A percentile compares a stretch with the other conserved stretches of the same genome.
phyloP scores from a whole-genome alignment of 2,329 filamentous ascomycete species.

The Ascocoryne sarcoides region DNA sequence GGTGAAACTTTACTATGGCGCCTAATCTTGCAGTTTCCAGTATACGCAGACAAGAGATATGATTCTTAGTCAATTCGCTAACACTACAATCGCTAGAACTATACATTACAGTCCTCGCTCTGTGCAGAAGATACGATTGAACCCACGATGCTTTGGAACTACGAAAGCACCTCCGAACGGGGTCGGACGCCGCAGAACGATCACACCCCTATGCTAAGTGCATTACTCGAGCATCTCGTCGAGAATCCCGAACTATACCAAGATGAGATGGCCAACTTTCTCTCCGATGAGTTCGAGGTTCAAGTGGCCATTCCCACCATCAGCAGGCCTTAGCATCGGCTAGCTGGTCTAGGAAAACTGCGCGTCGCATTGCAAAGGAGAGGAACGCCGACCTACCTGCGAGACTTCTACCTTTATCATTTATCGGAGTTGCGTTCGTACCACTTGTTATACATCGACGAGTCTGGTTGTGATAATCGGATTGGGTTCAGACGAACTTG shows the following conservation, averaged over 20 bases:
- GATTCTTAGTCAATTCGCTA: slow-evolving; percentile 10
- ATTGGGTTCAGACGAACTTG: slow-evolving; percentile 29
- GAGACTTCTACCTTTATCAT: slow-evolving; percentile 30
- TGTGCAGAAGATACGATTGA: slow-evolving; percentile 11
- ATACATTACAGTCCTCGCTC: slow-evolving; percentile 9
- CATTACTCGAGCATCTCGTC: slow-evolving; percentile 21
- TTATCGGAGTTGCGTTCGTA: slow-evolving; percentile 28
- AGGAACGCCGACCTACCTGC: slow-evolving; percentile 29
- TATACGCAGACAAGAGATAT: slow-evolving; percentile 9
- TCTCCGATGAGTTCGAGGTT: slow-evolving; percentile 13
- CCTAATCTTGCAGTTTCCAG: slow-evolving; percentile 11
- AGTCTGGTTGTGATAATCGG: slow-evolving; percentile 32
- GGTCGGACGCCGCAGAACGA: slow-evolving; percentile 5
- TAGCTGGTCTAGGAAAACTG: slow-evolving; percentile 28
- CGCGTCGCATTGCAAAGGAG: slow-evolving; percentile 25
- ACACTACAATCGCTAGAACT: slow-evolving; percentile 2
- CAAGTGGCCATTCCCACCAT: slow-evolving; percentile 7
- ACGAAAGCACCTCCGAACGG: slow-evolving; percentile 16
- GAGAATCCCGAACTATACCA: slow-evolving; percentile 26
- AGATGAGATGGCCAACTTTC: slow-evolving; percentile 25
- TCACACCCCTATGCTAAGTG: slow-evolving; percentile 23
- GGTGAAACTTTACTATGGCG: slow-evolving; percentile 2
- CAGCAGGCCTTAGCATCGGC: slow-evolving; percentile 6
- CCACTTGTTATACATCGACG: slow-evolving; percentile 30
- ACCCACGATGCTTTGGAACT: slow-evolving; percentile 12